Base-by-base conservation (phyloP, 495 filamentous ascomycete genomes). In the Xylaria longipes region DNA sequence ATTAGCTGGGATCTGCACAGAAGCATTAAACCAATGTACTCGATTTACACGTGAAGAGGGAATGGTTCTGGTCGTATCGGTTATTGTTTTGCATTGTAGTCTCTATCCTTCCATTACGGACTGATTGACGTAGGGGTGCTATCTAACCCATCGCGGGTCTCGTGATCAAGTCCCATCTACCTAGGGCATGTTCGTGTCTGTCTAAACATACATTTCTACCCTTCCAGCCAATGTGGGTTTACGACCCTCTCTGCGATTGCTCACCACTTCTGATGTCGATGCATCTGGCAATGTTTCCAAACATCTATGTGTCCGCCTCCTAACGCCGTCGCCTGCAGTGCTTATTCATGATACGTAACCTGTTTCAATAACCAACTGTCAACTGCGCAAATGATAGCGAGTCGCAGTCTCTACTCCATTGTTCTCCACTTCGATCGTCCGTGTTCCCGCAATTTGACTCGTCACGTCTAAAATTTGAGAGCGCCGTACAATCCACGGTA, bases 291-390 rank as follows among this genome's bases (percentile, higher is more conserved):
- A 46, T 22, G 58, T 31, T 22, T 12, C 60, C 22, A 43, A 63
- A 45, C 7, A 35, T 37, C 22, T 33, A 48, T 22, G 41, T 1
- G 27, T 39, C 35, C 65, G 11, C 45, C 48, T 56, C 46, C 20
- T 7, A 33, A 68, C 65, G 52, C 65, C 65, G 52, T 62, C 56
- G 43, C 45, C 29, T 62, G 68, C 15, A 22, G 43, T 35, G n/a
- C 39, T 35, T 27, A n/a, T 46, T 17, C 61, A 61, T 33, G 12
- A 57, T 70, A 6, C 52, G 11, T 60, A 60, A 14, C 11, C 57
- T 60, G 9, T 5, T 60, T 11, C 20, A 60, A n/a, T 35, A 37
- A 37, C 33, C 57, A n/a, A 22, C 57, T 60, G 17, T 31, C 31
- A 37, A 57, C 54, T 33, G 29, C 54, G 54, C 50, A 54, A 54